Evolutionary conservation across 345 rosid species (phyloP).

Genomic region (Corymbia maculata): DNA sequence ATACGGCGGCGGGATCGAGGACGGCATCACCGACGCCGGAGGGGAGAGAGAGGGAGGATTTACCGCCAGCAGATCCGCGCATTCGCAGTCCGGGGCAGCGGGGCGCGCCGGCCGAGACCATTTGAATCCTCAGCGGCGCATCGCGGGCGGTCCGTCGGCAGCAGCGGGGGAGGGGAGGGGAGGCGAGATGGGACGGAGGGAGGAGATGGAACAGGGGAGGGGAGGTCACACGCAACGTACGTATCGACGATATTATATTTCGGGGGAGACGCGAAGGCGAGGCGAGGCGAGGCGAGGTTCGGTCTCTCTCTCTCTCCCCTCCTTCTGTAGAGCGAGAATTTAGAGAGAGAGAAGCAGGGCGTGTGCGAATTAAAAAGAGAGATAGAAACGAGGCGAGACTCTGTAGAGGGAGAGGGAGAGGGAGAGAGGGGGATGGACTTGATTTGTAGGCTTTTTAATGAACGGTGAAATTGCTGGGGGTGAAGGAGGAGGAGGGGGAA

Average conservation of each 20-base stretch:
- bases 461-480: background rate
- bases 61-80: conserved; percentile 6
- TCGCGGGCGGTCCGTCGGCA: background rate
- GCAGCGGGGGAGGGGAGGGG: background rate
- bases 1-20: background rate
- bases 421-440: background rate
- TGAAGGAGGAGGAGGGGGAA: too few species aligned
- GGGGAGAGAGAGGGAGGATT: background rate
- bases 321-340: background rate
- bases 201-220: background rate
- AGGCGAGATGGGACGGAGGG: background rate
- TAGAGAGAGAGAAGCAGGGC: background rate
- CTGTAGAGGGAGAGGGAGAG: background rate
- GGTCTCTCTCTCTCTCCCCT: background rate
- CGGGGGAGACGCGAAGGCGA: background rate
- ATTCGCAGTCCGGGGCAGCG: background rate
- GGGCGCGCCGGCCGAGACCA: background rate
- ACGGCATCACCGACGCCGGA: background rate
- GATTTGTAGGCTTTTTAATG: background rate
- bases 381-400: background rate
- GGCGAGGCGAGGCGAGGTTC: background rate
- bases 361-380: background rate
- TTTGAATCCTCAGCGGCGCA: background rate
- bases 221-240: background rate
- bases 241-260: background rate